A percentile compares a stretch with the other conserved stretches of the same genome.
These are phyloP conservation scores for Bombardia bombarda DNA, from an alignment of 495 filamentous ascomycete genomes.

Conservation along the genomic window DNA sequence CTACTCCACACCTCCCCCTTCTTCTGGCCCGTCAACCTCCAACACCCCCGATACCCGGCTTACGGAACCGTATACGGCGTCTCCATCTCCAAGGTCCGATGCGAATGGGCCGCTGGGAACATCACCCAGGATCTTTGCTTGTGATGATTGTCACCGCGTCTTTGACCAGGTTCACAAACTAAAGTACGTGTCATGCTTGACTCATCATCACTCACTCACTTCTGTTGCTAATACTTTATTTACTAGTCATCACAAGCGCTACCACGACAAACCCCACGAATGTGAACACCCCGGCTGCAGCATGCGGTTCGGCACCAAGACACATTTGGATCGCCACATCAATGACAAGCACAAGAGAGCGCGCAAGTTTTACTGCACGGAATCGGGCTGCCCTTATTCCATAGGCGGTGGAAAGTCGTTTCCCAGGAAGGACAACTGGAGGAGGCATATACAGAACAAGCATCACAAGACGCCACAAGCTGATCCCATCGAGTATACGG, in stretches of 20 bases:
- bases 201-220: neutral
- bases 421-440: slow-evolving; percentile 46
- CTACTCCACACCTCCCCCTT: slow-evolving; percentile 33
- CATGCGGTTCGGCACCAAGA: slow-evolving; percentile 43
- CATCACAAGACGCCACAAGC: slow-evolving; percentile 25
- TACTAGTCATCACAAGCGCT: slow-evolving; percentile 37
- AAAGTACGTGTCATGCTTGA: slow-evolving; percentile 23
- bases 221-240: slow-evolving; percentile 1
- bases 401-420: slow-evolving; percentile 39
- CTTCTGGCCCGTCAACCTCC: slow-evolving; percentile 30
- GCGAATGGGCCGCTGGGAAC: slow-evolving; percentile 6
- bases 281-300: slow-evolving; percentile 33
- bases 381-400: slow-evolving; percentile 37
- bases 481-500: slow-evolving; percentile 19
- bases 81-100: slow-evolving; percentile 30
- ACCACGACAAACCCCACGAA: slow-evolving; percentile 39
- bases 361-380: slow-evolving; percentile 40
- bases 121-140: slow-evolving; percentile 22
- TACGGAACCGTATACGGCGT: slow-evolving; percentile 23
- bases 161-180: slow-evolving; percentile 42
- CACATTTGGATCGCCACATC: slow-evolving; percentile 43
- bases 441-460: slow-evolving; percentile 43
- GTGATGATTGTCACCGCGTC: slow-evolving; percentile 33
- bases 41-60: slow-evolving; percentile 36
- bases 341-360: slow-evolving; percentile 43